Base-by-base conservation (phyloP, 345 rosid species). In the Physaria fendleri region DNA sequence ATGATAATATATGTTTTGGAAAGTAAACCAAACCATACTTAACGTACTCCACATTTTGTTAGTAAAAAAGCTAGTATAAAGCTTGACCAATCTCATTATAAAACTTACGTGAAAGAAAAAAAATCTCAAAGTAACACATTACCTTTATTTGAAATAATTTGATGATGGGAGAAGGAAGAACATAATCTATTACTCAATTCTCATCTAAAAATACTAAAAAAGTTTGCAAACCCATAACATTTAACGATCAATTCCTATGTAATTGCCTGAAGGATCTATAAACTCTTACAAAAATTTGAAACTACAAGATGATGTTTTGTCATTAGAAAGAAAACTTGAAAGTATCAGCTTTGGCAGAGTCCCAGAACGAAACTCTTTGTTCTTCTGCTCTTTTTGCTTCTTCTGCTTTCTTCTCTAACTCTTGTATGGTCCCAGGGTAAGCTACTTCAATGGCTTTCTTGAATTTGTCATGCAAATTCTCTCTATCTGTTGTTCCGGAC, bases 401-500 rank as follows among this genome's bases (percentile, higher is more conserved):
- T 14, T 83, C 83, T 14, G 87, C 87, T 75, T 72, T 72, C 80
- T 57, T 70, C 56, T 47, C 73, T 64, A 86, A 66, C 33, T 71
- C 74, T 20, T 80, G 58, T 13, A 86, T 81, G 2, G 82, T 80
- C 62, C 88, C 88, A 0, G 97, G 99, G 73, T 71, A 74, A 15
- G 51, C 63, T 34, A 72, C 71, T 71, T 93, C 91, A 5, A 83
- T 76, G 39, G 94, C 91, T 33, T 68, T 80, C 77, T 63, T 77
- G 60, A 92, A 88, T 62, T 92, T 92, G 6, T 81, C 80, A 12
- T 86, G 76, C 71, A 92, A 69, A 68, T 88, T 88, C 51, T 77
- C 86, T 41, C 94, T 76, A 71, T 92, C 98, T 32, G 35, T 73
- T 41, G 97, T 92, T 56, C 97, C 97, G 0, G 99, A 93, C 30